Evolutionary conservation across 2,329 filamentous ascomycete genomes (phyloP), one percentile per base, ranked within the genome.

Genomic region (Hypoxylon rubiginosum): DNA sequence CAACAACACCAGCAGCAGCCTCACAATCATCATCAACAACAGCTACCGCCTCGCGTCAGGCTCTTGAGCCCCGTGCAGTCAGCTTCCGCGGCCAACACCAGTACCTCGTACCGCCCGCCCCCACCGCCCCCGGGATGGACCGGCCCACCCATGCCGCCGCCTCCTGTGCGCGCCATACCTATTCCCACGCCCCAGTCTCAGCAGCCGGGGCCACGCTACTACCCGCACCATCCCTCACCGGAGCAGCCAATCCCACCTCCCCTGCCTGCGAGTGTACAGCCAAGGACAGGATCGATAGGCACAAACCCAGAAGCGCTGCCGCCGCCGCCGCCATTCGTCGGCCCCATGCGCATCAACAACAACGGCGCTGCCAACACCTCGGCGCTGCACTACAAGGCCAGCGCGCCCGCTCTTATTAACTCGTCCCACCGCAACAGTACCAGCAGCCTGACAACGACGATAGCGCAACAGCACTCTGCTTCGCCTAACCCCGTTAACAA

Each of bases 91-190:
- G 45, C 48, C 24, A 55, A 26, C 11, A 36, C 19, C 11, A 17
- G 36, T 13, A 36, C 26, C 19, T 58, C 60, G 36, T 54, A 64
- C 41, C 62, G 67, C 17, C 58, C 60, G 43, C 64, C 60, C 7
- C 64, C 68, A 50, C 66, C 62, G 19, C 70, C 62, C n/a, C 66
- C 68, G 26, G 34, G 46, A 1, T 70, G 68, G 70, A 39, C 28
- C 5, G 58, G 62, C 4, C 53, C 66, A 7, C 58, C 59, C n/a
- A 19, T 52, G 17, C 57, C 48, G 28, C 63, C 57, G 26, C 51
- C 64, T 13, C 48, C 55, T 8, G 48, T 58, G 57, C 59, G 59
- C 46, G 51, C 32, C 26, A 10, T 30, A 1, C 60, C 59, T 7
- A 28, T 52, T 32, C 39, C 52, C 41, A 41, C 34, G 48, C 48